A percentile compares a stretch with the other conserved stretches of the same genome.
Conservation (phyloP, 176 grass and related monocot species). For the Oropetium thomaeum region DNA sequence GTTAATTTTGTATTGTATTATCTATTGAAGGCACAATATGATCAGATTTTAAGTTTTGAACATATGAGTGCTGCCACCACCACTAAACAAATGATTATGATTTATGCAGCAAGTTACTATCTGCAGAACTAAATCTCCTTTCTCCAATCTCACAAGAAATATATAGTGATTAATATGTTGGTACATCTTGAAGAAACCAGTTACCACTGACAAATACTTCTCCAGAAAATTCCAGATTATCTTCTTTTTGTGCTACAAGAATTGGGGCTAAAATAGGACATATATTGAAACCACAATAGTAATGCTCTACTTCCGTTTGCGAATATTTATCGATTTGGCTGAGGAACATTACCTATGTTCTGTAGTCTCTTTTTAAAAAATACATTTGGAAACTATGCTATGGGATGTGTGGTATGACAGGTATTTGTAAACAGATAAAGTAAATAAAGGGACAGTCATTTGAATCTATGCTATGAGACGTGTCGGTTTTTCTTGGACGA, state of each 20-base stretch:
- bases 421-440: background rate
- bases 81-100: constrained; percentile 6
- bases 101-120: constrained; percentile 12
- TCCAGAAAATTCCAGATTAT: background rate
- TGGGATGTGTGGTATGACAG: background rate
- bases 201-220: background rate
- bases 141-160: background rate
- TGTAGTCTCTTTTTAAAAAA: background rate
- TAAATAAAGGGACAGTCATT: background rate
- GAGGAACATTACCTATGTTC: background rate
- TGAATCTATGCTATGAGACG: too few relatives aligned
- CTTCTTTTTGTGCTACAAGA: constrained; percentile 2
- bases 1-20: constrained; percentile 18
- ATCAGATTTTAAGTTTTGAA: constrained; percentile 13
- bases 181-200: background rate
- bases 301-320: background rate
- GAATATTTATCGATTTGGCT: background rate
- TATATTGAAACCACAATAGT: background rate
- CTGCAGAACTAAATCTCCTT: background rate
- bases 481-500: constrained; percentile 15
- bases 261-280: background rate
- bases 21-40: background rate
- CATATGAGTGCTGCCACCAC: background rate
- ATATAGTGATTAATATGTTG: constrained; percentile 10
- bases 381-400: background rate